phyloP scores from a whole-genome alignment of 805 yeast species.

The Ogataea philodendri region DNA sequence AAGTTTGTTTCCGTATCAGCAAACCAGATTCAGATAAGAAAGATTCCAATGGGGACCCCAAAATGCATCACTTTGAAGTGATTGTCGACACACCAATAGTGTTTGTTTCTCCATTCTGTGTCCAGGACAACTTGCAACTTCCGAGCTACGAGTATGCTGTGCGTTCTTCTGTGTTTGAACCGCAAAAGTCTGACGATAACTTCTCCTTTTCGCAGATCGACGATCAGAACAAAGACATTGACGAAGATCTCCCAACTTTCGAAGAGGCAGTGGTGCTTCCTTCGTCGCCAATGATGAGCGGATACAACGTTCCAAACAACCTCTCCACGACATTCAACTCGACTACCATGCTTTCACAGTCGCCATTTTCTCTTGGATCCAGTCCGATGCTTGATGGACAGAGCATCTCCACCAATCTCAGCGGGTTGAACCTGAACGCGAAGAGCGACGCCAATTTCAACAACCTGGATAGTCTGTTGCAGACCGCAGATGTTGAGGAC shows the following conservation, averaged over 20 bases:
- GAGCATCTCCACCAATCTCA: conserved; percentile 4
- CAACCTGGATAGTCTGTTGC: conserved; percentile 25
- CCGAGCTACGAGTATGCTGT: conserved; percentile 39
- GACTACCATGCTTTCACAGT: conserved; percentile 34
- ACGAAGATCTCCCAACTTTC: conserved; percentile 51
- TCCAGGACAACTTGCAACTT: conserved; percentile 35
- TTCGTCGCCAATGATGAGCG: conserved; percentile 43
- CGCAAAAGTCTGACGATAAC: conserved; percentile 1
- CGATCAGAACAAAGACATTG: conserved; percentile 15
- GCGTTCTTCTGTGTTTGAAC: conserved; percentile 20
- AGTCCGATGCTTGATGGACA: conserved; percentile 25
- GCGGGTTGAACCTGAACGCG: conserved; percentile 5
- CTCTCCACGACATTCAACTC: conserved; percentile 34
- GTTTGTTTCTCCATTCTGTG: conserved; percentile 43
- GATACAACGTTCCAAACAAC: conserved; percentile 34
- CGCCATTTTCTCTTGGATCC: conserved; percentile 37
- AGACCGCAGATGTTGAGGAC: conserved; percentile 11
- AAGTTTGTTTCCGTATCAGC: conserved; percentile 66
- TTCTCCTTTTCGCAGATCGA: conserved; percentile 16
- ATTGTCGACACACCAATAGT: conserved; percentile 75
- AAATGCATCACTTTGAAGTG: conserved; percentile 74
- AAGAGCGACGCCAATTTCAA: conserved; percentile 20
- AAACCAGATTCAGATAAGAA: conserved; percentile 49
- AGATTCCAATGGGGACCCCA: conserved; percentile 33
- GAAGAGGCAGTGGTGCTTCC: conserved; percentile 59